Evolutionary conservation across 169 alveolate genomes (phyloP).

Genomic region (Theileria annulata): DNA sequence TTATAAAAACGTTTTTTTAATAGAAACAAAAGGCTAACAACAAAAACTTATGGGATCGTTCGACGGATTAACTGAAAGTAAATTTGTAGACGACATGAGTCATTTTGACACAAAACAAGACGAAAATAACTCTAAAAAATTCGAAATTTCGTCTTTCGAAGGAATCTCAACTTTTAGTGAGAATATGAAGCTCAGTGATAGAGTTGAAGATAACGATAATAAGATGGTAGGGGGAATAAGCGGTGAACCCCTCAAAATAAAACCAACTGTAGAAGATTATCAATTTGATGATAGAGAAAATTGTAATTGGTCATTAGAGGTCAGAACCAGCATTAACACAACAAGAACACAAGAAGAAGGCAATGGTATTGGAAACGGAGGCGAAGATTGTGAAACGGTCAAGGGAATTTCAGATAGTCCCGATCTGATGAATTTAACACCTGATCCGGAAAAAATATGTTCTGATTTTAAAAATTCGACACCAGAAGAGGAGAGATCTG

Average conservation of each 20-base stretch:
- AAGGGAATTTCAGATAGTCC: not conserved
- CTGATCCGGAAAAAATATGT: not conserved
- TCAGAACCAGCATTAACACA: not conserved
- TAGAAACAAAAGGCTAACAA: not conserved
- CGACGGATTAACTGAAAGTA: not conserved
- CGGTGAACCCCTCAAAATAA: not conserved
- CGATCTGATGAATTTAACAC: not conserved
- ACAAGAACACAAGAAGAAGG: not conserved
- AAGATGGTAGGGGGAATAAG: not conserved
- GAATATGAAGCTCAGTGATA: not conserved
- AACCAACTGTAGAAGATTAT: not conserved
- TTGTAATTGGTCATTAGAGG: not conserved
- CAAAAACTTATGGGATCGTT: not conserved
- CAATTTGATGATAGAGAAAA: not conserved
- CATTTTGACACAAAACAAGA: not conserved
- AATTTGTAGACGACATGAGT: not conserved
- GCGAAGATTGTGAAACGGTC: not conserved
- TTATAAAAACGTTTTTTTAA: not conserved
- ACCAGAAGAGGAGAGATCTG: not conserved
- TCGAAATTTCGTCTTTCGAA: not conserved
- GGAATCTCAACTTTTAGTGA: not conserved
- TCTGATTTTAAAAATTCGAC: not conserved
- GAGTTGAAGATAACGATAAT: not conserved
- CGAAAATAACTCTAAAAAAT: not conserved
- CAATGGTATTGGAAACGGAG: not conserved